Percentiles rank a stretch among this genome's conserved stretches.
Evolutionary conservation across 2,329 filamentous ascomycete genomes (phyloP).

Genomic region (Colletotrichum destructivum): DNA sequence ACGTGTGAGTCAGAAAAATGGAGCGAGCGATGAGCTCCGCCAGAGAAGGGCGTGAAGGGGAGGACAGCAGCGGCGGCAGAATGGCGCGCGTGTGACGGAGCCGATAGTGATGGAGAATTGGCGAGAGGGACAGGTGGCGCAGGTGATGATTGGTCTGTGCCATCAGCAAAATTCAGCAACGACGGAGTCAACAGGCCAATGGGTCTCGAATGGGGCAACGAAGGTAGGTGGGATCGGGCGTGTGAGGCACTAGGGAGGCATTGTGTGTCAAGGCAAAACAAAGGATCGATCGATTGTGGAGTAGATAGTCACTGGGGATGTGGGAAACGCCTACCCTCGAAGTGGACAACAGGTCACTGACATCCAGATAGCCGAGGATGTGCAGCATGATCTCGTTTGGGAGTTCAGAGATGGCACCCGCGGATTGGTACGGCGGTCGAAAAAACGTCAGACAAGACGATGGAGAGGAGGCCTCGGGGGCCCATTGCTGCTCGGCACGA

Average conservation of each 20-base stretch:
- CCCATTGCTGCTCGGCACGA: conserved; percentile 19
- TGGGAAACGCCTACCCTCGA: conserved; percentile 65
- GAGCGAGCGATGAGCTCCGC: conserved; percentile 73
- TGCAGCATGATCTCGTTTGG: conserved; percentile 72
- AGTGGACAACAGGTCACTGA: conserved; percentile 68
- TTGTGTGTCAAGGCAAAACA: neutral
- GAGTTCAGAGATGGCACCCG: conserved; percentile 50
- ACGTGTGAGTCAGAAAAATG: conserved; percentile 78
- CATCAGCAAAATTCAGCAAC: conserved; percentile 35
- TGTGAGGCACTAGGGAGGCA: neutral
- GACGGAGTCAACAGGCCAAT: conserved; percentile 12
- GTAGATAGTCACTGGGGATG: conserved; percentile 14
- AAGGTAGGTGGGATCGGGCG: conserved; percentile 2
- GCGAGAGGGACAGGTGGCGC: conserved; percentile 73
- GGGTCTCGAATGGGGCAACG: conserved; percentile 6
- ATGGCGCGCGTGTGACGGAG: conserved; percentile 69
- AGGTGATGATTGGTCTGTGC: conserved; percentile 73
- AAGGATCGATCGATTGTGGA: neutral
- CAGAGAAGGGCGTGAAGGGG: conserved; percentile 71
- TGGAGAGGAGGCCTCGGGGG: conserved; percentile 3
- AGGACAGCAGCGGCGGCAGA: conserved; percentile 70
- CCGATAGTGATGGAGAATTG: conserved; percentile 75
- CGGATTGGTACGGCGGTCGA: conserved; percentile 15
- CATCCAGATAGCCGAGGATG: conserved; percentile 70
- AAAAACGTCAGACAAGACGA: conserved; percentile 27